Evolutionary conservation across 208 protist species (phyloP).

Genomic region (Acanthamoeba healyi): DNA sequence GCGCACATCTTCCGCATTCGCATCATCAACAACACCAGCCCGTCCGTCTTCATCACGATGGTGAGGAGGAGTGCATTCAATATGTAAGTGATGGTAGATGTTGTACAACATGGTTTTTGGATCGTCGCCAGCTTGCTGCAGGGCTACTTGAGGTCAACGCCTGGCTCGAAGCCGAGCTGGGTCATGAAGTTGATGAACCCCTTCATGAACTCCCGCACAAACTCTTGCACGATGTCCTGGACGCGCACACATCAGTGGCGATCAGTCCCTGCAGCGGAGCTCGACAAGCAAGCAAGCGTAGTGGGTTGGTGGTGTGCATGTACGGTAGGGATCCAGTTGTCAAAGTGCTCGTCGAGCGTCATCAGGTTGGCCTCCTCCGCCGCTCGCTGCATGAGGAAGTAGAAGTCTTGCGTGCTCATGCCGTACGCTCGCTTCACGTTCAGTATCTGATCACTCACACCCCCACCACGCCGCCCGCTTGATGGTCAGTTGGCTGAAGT

Average conservation of each 20-base stretch:
- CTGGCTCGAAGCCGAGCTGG: conserved; percentile 54
- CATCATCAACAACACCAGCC: no score
- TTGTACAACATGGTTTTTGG: no score
- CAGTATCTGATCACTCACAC: conserved; percentile 26
- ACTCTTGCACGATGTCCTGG: conserved; percentile 41
- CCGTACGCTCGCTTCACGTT: conserved; percentile 59
- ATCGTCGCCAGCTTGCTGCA: no score
- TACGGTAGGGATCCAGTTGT: not conserved
- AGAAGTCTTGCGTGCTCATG: conserved; percentile 51
- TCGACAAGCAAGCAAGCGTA: no score
- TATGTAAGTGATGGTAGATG: no score
- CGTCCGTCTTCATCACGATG: no score
- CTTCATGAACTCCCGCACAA: conserved; percentile 45
- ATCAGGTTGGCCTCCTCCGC: conserved; percentile 43
- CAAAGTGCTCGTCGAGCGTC: conserved; percentile 26
- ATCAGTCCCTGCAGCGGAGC: not conserved
- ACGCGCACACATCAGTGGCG: not conserved
- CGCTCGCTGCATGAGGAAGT: conserved; percentile 18
- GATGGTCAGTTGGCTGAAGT: not conserved
- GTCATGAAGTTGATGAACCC: conserved; percentile 33
- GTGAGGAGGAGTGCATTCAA: no score
- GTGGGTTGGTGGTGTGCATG: no score
- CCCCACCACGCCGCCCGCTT: no score
- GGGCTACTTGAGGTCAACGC: not conserved
- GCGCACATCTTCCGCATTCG: not conserved